Conservation (phyloP, 177 flowering plant species). For the Vitis hybrid region DNA sequence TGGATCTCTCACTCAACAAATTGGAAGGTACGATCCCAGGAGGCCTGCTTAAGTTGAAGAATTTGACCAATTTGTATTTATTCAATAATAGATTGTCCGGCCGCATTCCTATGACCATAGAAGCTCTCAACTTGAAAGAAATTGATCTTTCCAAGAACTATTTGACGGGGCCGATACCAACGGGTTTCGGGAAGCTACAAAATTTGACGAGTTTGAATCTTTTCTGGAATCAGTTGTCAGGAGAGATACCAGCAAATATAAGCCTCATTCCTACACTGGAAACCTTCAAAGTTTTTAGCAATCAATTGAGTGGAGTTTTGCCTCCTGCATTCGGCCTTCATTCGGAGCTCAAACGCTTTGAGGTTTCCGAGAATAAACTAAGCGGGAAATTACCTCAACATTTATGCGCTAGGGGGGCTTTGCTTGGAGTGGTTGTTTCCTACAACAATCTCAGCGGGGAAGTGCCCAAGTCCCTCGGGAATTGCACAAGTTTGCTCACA, state of each 20-base stretch:
- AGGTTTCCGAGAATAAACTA: too few relatives aligned
- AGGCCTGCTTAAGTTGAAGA: slow-evolving; percentile 29
- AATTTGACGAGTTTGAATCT: slow-evolving; percentile 21
- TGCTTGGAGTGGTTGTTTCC: too few relatives aligned
- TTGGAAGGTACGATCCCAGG: slow-evolving; percentile 30
- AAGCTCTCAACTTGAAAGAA: slow-evolving; percentile 19
- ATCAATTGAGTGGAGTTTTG: slow-evolving; percentile 31
- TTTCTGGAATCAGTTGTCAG: slow-evolving; percentile 30
- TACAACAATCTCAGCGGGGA: too few relatives aligned
- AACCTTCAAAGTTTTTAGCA: slow-evolving; percentile 24
- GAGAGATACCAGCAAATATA: slow-evolving; percentile 34
- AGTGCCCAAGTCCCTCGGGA: too few relatives aligned
- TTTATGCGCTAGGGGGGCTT: too few relatives aligned
- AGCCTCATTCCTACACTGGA: slow-evolving; percentile 29
- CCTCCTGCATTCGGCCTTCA: slow-evolving; percentile 41
- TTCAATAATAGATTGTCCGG: slow-evolving; percentile 32
- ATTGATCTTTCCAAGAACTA: slow-evolving; percentile 37
- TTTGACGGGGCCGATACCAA: slow-evolving; percentile 39
- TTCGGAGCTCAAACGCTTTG: slow-evolving; percentile 25
- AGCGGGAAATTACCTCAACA: too few relatives aligned
- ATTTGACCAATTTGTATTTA: slow-evolving; percentile 27
- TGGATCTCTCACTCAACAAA: slow-evolving; percentile 28
- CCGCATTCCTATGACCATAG: slow-evolving; percentile 22
- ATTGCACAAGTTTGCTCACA: too few relatives aligned
- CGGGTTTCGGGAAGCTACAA: slow-evolving; percentile 30